These are phyloP conservation scores for Calonectria montana DNA, from an alignment of 2,329 filamentous ascomycete genomes.

Conservation along the genomic window DNA sequence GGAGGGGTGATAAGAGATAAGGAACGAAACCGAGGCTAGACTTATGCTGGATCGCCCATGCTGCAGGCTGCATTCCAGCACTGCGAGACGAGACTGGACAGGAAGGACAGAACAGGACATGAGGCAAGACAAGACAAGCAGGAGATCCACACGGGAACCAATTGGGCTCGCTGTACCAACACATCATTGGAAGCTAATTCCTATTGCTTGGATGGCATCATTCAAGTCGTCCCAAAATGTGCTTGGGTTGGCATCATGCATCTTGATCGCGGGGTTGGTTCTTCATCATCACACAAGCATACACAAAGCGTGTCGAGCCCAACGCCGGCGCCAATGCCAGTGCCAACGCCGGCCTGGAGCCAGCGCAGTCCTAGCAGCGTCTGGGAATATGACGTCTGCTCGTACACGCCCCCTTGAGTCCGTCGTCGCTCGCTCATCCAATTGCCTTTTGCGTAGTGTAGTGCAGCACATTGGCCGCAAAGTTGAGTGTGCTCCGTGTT, in stretches of 20 bases:
- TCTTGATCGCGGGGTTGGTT: constrained; percentile 2
- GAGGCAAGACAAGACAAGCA: neutral
- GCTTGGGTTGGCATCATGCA: neutral
- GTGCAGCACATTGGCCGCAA: neutral
- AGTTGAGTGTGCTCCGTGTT: neutral
- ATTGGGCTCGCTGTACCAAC: neutral
- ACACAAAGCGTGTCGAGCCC: neutral
- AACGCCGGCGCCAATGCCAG: neutral
- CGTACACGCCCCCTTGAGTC: neutral
- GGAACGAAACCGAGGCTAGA: constrained; percentile 1
- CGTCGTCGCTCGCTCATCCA: neutral
- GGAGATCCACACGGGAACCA: neutral
- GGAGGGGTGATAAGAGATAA: constrained; percentile 37
- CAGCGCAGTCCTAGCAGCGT: neutral
- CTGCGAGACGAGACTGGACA: constrained; percentile 3
- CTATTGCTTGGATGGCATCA: neutral
- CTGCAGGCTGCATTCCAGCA: constrained; percentile 8
- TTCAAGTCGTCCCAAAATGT: neutral
- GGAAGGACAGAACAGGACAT: neutral
- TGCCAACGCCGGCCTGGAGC: neutral
- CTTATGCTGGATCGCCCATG: constrained; percentile 6
- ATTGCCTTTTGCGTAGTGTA: neutral
- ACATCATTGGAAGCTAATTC: constrained; percentile 5
- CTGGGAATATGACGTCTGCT: constrained; percentile 17
- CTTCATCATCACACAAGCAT: neutral